Evolutionary conservation across 495 filamentous ascomycete genomes (phyloP).

Genomic region (Astrocystis sublimbata): DNA sequence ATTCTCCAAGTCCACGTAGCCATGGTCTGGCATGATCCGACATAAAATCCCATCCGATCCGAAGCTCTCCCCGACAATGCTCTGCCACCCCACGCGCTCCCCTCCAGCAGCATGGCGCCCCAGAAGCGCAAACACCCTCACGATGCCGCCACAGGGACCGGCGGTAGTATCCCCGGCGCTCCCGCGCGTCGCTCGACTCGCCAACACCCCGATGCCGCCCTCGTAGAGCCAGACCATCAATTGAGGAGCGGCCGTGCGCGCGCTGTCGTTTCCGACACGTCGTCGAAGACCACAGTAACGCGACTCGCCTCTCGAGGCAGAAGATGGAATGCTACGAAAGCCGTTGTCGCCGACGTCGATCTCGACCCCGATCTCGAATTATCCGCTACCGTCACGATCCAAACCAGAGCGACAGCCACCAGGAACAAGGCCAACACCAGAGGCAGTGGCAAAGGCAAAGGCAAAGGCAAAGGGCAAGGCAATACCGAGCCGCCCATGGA

Average conservation of each 20-base stretch:
- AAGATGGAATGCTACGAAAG: constrained; percentile 17
- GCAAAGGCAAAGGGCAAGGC: too few species aligned
- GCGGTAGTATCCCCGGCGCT: constrained; percentile 18
- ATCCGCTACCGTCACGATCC: constrained; percentile 13
- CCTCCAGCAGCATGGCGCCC: constrained; percentile 33
- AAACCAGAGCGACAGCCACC: constrained; percentile 7
- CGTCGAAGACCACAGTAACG: background rate
- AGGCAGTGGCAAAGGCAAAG: too few species aligned
- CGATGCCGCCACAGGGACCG: constrained; percentile 19
- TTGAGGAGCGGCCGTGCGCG: constrained; percentile 41
- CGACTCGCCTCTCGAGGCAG: background rate
- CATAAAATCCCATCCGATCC: too few species aligned
- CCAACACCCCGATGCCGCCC: constrained; percentile 34
- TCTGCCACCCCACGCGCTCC: background rate
- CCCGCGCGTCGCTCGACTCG: constrained; percentile 46
- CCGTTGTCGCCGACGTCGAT: background rate
- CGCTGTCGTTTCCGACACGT: constrained; percentile 18
- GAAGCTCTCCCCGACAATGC: background rate
- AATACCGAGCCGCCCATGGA: background rate
- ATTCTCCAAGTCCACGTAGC: background rate
- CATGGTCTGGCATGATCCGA: background rate
- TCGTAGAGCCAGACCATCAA: constrained; percentile 31
- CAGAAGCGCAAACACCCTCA: constrained; percentile 45
- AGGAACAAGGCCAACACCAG: too few species aligned
- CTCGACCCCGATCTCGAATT: background rate